Percentiles rank a stretch among this genome's conserved stretches.
phyloP scores from a whole-genome alignment of 805 yeast species.

The Cyberlindnera mycetangii region DNA sequence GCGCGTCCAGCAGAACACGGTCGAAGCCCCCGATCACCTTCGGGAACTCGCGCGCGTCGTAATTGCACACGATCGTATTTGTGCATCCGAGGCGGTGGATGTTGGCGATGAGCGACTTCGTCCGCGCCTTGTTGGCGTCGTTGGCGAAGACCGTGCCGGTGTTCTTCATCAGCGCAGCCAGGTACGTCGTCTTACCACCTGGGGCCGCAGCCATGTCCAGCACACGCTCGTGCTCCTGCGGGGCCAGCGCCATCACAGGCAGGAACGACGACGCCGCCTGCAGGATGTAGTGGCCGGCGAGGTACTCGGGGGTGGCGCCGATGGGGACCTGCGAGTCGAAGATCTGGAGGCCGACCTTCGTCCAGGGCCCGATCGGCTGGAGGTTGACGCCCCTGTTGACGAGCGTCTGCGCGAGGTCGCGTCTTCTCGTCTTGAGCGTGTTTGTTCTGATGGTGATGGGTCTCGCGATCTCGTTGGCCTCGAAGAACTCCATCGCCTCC shows the following conservation, averaged over 20 bases:
- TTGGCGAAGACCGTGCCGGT: slow-evolving; percentile 97
- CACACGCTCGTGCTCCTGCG: slow-evolving; percentile 95
- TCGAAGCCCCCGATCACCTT: slow-evolving; percentile 98
- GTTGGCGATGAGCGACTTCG: slow-evolving; percentile 94
- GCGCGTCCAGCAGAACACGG: slow-evolving; percentile 93
- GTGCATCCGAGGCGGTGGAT: slow-evolving; percentile 96
- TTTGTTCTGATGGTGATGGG: slow-evolving; percentile 98
- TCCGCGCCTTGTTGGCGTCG: slow-evolving; percentile 94
- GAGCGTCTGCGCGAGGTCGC: slow-evolving; percentile 92
- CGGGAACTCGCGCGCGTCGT: slow-evolving; percentile 98
- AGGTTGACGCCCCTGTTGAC: slow-evolving; percentile 96
- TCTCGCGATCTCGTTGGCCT: slow-evolving; percentile 95
- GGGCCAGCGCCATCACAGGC: slow-evolving; percentile 96
- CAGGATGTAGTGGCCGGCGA: slow-evolving; percentile 95
- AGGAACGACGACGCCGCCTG: slow-evolving; percentile 98
- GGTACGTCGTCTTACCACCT: slow-evolving; percentile 96
- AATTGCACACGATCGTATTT: slow-evolving; percentile 93
- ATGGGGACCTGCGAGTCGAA: slow-evolving; percentile 99
- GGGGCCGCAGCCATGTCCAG: slow-evolving; percentile 99
- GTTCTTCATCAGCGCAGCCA: slow-evolving; percentile 95
- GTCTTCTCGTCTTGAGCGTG: slow-evolving; percentile 88
- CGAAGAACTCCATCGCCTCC: slow-evolving; percentile 97
- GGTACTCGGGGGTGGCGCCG: slow-evolving; percentile 98
- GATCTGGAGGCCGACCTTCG: slow-evolving; percentile 95
- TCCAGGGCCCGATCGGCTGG: slow-evolving; percentile 97